phyloP scores from a whole-genome alignment of 305 asterid genomes.

The Fraxinus baroniana region DNA sequence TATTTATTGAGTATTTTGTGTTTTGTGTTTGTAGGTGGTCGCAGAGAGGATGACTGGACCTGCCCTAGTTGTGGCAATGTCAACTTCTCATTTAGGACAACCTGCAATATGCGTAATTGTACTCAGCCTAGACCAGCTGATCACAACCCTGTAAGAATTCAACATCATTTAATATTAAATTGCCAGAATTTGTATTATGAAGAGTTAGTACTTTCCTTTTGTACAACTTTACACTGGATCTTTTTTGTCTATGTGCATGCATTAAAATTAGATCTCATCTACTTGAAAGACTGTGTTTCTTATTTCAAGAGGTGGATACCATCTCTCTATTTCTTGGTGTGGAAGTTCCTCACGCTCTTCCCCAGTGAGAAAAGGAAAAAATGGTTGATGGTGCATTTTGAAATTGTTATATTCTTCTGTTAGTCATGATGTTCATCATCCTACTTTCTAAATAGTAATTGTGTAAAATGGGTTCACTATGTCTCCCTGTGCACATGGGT shows the following conservation, averaged over 20 bases:
- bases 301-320: not conserved
- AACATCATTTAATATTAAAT: not conserved
- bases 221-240: not conserved
- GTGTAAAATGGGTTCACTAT: not conserved
- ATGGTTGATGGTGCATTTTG: not conserved
- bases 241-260: not conserved
- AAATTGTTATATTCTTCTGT: not conserved
- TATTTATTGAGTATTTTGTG: not conserved
- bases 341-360: not conserved
- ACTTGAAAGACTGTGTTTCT: not conserved
- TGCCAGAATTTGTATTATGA: not conserved
- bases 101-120: constrained; percentile 95
- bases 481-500: not conserved
- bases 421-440: not conserved
- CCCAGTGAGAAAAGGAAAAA: not conserved
- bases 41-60: constrained; percentile 98
- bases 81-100: constrained; percentile 89
- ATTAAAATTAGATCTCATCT: not conserved
- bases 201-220: not conserved
- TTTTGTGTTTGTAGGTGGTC: constrained; percentile 58
- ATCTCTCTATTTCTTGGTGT: not conserved
- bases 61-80: constrained; percentile 91
- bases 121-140: constrained; percentile 94
- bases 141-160: constrained; percentile 62
- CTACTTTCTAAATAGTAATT: not conserved